These are phyloP conservation scores for Phytopythium litorale DNA, from an alignment of 352 stramenopile species.

Conservation along the genomic window DNA sequence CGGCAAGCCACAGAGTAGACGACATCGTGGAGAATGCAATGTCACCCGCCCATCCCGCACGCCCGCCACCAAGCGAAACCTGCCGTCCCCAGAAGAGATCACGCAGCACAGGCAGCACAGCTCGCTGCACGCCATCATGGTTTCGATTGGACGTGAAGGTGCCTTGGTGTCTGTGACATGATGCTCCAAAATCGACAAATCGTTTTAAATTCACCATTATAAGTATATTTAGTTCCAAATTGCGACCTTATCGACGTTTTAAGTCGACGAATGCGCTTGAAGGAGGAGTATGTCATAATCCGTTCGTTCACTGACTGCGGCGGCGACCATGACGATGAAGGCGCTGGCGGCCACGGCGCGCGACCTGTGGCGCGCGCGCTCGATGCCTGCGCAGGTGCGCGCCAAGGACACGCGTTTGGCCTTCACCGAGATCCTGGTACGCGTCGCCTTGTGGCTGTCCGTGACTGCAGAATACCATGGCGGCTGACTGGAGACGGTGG, in stretches of 20 bases:
- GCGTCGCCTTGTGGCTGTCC: neutral
- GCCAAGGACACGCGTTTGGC: conserved; percentile 47
- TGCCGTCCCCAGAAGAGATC: no score
- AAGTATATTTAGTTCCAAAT: neutral
- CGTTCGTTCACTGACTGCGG: no score
- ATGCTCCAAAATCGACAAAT: neutral
- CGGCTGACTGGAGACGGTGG: no score
- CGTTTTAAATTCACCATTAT: no score
- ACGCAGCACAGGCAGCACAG: no score
- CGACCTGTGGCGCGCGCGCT: conserved; percentile 38
- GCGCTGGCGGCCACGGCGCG: conserved; percentile 35
- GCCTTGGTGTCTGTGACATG: neutral
- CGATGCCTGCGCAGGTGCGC: conserved; percentile 40
- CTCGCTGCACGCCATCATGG: neutral
- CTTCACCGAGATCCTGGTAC: conserved; percentile 59
- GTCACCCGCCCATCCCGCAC: neutral
- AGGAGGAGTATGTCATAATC: neutral
- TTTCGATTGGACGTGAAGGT: neutral
- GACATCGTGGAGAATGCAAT: neutral
- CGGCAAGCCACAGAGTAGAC: neutral
- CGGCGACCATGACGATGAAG: conserved; percentile 28
- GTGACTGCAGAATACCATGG: no score
- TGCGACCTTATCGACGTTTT: neutral
- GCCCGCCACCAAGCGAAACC: no score
- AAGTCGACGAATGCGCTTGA: neutral